Base-by-base conservation (phyloP, 2,329 filamentous ascomycete genomes). In the Pseudomassariella vexata region DNA sequence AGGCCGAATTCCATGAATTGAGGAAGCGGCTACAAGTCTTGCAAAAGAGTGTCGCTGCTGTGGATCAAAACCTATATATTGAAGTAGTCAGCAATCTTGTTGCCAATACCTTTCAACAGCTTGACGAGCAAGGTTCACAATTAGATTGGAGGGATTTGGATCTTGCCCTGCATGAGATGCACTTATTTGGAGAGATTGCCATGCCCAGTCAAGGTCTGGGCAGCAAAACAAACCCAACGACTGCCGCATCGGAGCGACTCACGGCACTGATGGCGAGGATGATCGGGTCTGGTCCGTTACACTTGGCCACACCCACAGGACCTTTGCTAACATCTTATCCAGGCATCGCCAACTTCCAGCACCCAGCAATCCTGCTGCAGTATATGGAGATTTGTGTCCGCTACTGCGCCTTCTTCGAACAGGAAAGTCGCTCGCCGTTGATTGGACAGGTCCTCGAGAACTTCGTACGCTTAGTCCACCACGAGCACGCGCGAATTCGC, bases 371-470 rank as follows among this genome's bases (percentile, higher is more conserved):
- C 31, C 78, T 95, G 42, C 70, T 98, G 15, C 88, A 95, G 60
- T 98, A 94, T 53, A 95, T 98, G 89, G 92, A 98, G 57, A 94
- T 95, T 21, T 95, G 89, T 56, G 89, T 95, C 34, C 82, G 92
- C 30, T 98, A 98, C 60, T 85, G 82, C 54, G 76, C 80, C 18
- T 94, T 95, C 57, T 96, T 98, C 54, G 89, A 96, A 52, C 78
- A 79, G 35, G 85, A 95, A 51, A 22, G 30, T 26, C 29, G 34
- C 24, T 71, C 79, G 19, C 70, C 82, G 15, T 80, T 86, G 39
- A 94, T 96, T 30, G 85, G 86, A 2, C 82, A 81, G 42, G 87
- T 92, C 1, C 70, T 98, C 24, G 88, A 95, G 50, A 88, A 83
- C 52, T 96, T 98, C 57, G 85, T 98, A 27, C 78, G 81, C 9